Percentiles rank a stretch among this genome's conserved stretches.
These are phyloP conservation scores for Thinopyrum elongatum DNA, from an alignment of 176 grass and related monocot species.

Conservation along the genomic window DNA sequence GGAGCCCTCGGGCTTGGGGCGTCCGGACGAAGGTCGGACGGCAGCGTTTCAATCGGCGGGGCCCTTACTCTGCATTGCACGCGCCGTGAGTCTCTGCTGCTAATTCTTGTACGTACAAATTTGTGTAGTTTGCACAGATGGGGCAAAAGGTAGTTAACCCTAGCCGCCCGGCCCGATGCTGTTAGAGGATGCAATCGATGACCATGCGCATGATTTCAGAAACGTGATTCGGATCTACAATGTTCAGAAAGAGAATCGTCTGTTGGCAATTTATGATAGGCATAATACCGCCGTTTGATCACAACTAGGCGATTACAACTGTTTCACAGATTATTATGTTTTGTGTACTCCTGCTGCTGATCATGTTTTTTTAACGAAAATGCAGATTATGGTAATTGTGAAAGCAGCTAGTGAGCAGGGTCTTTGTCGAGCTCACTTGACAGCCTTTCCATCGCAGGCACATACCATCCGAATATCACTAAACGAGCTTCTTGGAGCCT, in stretches of 20 bases:
- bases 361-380: neutral
- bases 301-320: neutral
- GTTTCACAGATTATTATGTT: neutral
- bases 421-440: constrained; percentile 43
- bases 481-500: no score
- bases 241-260: neutral
- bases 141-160: neutral
- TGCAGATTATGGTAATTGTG: constrained; percentile 42
- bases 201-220: neutral
- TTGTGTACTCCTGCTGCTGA: neutral
- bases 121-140: neutral
- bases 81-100: neutral
- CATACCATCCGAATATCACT: neutral
- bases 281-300: neutral
- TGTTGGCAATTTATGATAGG: neutral
- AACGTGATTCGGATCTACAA: neutral
- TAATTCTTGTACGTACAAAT: neutral
- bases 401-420: constrained; percentile 44
- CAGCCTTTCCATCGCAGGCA: neutral
- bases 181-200: neutral
- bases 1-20: neutral
- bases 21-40: neutral
- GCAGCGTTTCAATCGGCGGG: neutral
- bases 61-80: neutral
- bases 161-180: neutral